Evolutionary conservation across 345 rosid genomes (phyloP), one percentile per base, ranked within the genome.

Genomic region (Lepidium aucheri): DNA sequence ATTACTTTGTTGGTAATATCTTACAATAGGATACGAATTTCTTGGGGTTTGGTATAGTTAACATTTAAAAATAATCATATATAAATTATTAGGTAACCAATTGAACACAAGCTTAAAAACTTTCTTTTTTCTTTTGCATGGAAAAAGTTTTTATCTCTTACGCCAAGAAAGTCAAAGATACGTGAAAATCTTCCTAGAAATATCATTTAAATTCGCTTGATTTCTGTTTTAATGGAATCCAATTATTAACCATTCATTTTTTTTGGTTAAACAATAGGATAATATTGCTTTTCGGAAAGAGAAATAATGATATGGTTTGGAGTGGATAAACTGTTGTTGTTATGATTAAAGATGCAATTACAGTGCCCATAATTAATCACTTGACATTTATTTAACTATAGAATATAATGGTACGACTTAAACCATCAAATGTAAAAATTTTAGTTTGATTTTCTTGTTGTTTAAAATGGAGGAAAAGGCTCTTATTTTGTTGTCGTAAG

Each of bases 91-190:
- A 16, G 13, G n/a, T 7, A 60, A 45, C 58, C 64, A 63, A 71
- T 55, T 39, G 34, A 64, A 72, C 45, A 6, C 30, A 54, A 63
- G 32, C 64, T 55, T 63, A 61, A 52, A 43, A 22, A 26, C 3
- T 26, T 26, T 26, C n/a, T 4, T 26, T 26, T 40, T 51, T 53
- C 8, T 14, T 40, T 41, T 52, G 56, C 63, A 63, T 63, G 69
- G 20, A n/a, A 46, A 68, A 62, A 14, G 18, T 22, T 45, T 35
- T 16, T 8, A 46, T 55, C 75, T 55, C 75, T 40, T 38, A 46
- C 51, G 65, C 70, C 70, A 56, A 56, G 64, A 56, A 72, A 63
- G 70, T 72, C 76, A 63, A 72, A 63, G 65, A 47, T 72, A 64
- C 53, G 44, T 63, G 41, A 46, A 55, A 30, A 46, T n/a, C 10